Evolutionary conservation across 1,284 basidiomycete species (phyloP).

Genomic region (Naganishia liquefaciens): DNA sequence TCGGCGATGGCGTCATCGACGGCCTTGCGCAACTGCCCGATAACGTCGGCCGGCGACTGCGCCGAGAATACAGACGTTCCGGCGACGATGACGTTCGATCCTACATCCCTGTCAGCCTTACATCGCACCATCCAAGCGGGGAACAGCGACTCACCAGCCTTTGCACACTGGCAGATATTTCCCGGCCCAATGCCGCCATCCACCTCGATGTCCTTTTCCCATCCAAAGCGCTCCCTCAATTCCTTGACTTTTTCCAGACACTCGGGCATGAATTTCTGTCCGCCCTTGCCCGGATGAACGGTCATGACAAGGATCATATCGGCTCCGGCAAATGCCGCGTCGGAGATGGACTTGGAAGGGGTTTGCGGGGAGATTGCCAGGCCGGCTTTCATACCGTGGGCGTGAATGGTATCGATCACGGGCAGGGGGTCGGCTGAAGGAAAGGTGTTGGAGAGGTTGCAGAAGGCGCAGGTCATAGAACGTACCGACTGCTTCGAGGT

Average conservation of each 20-base stretch:
- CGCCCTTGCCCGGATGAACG: conserved; percentile 87
- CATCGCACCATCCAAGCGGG: conserved; percentile 9
- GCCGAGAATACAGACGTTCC: conserved; percentile 94
- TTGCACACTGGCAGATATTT: conserved; percentile 84
- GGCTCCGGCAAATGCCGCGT: conserved; percentile 72
- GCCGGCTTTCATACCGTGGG: conserved; percentile 75
- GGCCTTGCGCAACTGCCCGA: conserved; percentile 67
- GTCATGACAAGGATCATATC: conserved; percentile 99
- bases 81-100: conserved; percentile 97
- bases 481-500: conserved; percentile 90
- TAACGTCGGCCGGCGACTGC: conserved; percentile 74
- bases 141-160: conserved; percentile 67
- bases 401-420: conserved; percentile 74
- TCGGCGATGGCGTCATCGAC: conserved; percentile 59
- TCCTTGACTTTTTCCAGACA: conserved; percentile 82
- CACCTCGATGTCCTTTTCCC: conserved; percentile 88
- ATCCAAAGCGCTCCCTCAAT: conserved; percentile 83
- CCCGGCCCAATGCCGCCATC: conserved; percentile 94
- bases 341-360: conserved; percentile 77
- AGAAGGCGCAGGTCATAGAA: conserved; percentile 32
- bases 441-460: conserved; percentile 21
- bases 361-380: conserved; percentile 94
- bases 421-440: conserved; percentile 67
- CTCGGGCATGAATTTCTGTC: conserved; percentile 93
- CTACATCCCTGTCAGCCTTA: conserved; percentile 54